Percentiles rank a stretch among this genome's conserved stretches.
These are phyloP conservation scores for Lichtheimia ramosa DNA, from an alignment of 371 early-diverging fungal species.

Conservation along the genomic window DNA sequence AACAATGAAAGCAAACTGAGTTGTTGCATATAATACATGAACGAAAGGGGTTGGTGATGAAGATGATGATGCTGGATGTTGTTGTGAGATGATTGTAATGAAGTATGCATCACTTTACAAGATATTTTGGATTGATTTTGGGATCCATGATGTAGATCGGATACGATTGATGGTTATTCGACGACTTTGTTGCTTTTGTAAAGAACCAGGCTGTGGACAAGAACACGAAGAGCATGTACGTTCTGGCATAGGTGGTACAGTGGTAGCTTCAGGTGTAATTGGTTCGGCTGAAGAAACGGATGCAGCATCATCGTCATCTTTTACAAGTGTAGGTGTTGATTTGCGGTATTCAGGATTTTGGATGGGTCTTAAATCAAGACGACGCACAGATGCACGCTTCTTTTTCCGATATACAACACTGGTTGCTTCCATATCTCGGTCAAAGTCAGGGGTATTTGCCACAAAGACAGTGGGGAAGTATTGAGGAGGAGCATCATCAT, in stretches of 20 bases:
- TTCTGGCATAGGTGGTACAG: background rate
- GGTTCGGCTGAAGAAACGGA: conserved; percentile 7
- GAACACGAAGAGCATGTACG: background rate
- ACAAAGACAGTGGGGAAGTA: background rate
- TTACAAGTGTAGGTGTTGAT: background rate
- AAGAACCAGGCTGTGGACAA: background rate
- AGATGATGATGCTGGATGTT: no score
- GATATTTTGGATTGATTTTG: conserved; percentile 1
- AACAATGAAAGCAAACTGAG: no score
- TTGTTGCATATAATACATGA: no score
- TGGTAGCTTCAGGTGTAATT: background rate
- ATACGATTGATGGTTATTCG: background rate
- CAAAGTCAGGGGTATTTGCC: background rate
- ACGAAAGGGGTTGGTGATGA: no score
- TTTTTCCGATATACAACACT: background rate
- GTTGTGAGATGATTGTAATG: no score
- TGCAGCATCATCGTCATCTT: conserved; percentile 3
- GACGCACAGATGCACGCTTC: background rate
- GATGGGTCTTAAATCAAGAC: conserved; percentile 7
- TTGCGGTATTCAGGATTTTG: conserved; percentile 3
- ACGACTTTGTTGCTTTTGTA: background rate
- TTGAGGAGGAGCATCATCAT: conserved; percentile 1
- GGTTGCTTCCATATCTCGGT: background rate
- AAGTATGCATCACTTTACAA: background rate
- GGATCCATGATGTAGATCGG: background rate